Base-by-base conservation (phyloP, 2,329 filamentous ascomycete species). In the Fusarium equiseti region DNA sequence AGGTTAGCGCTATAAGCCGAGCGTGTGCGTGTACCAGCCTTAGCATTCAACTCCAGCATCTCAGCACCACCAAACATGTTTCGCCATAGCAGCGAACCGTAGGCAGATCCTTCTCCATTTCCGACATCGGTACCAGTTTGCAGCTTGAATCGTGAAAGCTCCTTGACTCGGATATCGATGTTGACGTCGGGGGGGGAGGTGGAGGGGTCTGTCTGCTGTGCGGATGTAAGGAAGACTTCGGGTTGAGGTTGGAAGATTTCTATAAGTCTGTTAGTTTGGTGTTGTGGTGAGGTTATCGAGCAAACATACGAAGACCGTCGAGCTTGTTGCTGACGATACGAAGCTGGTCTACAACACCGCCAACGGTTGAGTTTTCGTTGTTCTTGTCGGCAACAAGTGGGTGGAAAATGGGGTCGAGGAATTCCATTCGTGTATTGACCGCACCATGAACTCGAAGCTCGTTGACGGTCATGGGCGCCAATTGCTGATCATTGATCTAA, bases 31-130 rank as follows among this genome's bases (percentile, higher is more conserved):
- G 95, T 98, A 61, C 96, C 96, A 26, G 95, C 84, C 32, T 94
- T 95, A 51, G 93, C 95, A 76, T 97, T 95, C 64, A 97, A 84
- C 55, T 93, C 93, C 68, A 99, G 83, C 60, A 92, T 92, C 83
- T 99, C 96, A 26, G 95, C 96, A 42, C 96, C 96, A 54, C 96
- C 96, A 78, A 99, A 93, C 64, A 99, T 87, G 81, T 99, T 99
- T 73, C 96, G 91, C 85, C 94, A 91, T 54, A 95, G 86, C 46
- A 94, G 87, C 73, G 96, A 95, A 72, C 93, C 91, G 78, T 97
- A 98, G 6, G 95, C 95, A 10, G 95, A 97, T 38, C 95, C 96
- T 81, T 99, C 96, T 24, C 93, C 90, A 77, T 97, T 97, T 68
- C 96, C 96, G 48, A 97, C 87, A 78, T 98, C 95, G 11, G 96